These are phyloP conservation scores for Solanum bulbocastanum DNA, from an alignment of 257 asterid genomes.

Conservation along the genomic window DNA sequence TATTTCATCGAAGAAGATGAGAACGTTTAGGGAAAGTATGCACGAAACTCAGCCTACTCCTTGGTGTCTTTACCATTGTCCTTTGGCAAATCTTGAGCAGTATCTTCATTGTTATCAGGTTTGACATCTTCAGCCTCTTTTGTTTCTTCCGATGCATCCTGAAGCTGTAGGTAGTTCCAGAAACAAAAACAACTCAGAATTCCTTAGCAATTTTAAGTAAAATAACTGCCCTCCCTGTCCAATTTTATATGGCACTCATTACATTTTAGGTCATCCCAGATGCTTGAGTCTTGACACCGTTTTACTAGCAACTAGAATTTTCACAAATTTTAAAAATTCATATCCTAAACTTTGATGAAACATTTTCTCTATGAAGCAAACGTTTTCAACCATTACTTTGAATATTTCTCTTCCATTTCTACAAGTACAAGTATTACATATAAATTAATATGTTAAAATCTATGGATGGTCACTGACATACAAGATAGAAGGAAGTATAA, in stretches of 20 bases:
- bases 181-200: conserved; percentile 3
- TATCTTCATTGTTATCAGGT: conserved; percentile 22
- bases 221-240: not conserved
- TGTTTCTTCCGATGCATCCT: conserved; percentile 37
- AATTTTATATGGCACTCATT: not conserved
- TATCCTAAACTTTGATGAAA: not conserved
- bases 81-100: conserved; percentile 16
- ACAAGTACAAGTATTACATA: not conserved
- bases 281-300: not conserved
- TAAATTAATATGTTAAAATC: not conserved
- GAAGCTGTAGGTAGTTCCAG: conserved; percentile 35
- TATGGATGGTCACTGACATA: not conserved
- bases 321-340: not conserved
- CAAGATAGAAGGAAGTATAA: not conserved
- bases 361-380: not conserved
- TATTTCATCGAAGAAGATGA: not conserved
- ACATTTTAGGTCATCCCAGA: not conserved
- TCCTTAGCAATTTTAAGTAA: not conserved
- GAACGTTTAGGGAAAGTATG: not conserved
- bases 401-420: not conserved
- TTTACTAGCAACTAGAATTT: not conserved
- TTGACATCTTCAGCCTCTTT: conserved; percentile 21
- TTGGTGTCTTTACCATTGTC: conserved; percentile 18
- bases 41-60: conserved; percentile 5
- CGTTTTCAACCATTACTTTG: not conserved